Conservation (phyloP, 148 eudicot genomes). For the Nepenthes gracilis region DNA sequence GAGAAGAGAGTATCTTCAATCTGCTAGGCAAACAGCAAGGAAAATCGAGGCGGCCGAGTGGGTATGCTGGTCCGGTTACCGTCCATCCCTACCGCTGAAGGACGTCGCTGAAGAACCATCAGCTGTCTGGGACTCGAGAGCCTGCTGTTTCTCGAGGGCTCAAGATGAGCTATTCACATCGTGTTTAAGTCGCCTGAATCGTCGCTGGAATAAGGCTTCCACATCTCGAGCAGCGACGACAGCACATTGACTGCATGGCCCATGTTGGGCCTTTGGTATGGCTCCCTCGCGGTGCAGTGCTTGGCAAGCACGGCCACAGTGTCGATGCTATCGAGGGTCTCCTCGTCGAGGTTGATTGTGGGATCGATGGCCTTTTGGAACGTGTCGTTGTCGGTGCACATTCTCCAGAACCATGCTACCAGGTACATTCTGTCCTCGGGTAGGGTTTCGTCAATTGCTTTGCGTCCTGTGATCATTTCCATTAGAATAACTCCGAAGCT, state of each 20-base stretch:
- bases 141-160: conserved; percentile 61
- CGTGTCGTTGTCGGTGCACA: conserved; percentile 19
- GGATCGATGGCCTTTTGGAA: conserved; percentile 28
- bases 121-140: conserved; percentile 33
- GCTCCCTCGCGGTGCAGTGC: conserved; percentile 33
- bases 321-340: conserved; percentile 15
- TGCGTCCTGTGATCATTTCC: conserved; percentile 34
- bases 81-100: conserved; percentile 36
- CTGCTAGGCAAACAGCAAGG: conserved; percentile 59
- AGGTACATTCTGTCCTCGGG: conserved; percentile 32
- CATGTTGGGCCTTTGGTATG: conserved; percentile 34
- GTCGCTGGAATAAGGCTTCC: conserved; percentile 18
- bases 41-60: conserved; percentile 66
- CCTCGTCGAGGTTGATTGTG: conserved; percentile 14
- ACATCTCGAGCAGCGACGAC: conserved; percentile 26
- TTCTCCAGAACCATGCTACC: conserved; percentile 27
- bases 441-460: conserved; percentile 24
- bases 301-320: conserved; percentile 32
- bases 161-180: conserved; percentile 55
- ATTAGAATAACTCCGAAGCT: conserved; percentile 33
- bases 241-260: conserved; percentile 29
- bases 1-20: conserved; percentile 38
- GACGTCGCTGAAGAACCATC: conserved; percentile 19
- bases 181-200: conserved; percentile 19
- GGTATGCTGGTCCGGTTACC: conserved; percentile 81